Conservation (phyloP, 2,329 filamentous ascomycete genomes). For the Ceratocystis alfenasii region DNA sequence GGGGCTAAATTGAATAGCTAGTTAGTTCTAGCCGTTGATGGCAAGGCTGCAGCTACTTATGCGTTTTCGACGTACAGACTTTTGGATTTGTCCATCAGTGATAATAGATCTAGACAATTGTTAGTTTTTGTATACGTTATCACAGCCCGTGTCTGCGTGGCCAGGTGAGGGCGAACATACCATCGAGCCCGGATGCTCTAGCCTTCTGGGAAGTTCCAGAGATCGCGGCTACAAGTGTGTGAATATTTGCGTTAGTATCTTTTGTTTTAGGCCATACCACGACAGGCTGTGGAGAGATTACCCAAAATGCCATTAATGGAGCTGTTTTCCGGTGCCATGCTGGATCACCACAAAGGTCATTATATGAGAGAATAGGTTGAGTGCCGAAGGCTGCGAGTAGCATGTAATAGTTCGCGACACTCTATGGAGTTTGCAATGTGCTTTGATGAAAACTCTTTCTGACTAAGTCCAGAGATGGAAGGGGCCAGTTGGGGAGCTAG, state of each 20-base stretch:
- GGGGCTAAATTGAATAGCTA: constrained; percentile 2
- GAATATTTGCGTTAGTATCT: constrained; percentile 23
- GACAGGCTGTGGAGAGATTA: constrained; percentile 25
- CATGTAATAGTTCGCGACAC: not conserved
- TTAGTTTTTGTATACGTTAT: not conserved
- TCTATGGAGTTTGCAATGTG: not conserved
- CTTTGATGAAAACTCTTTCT: not conserved
- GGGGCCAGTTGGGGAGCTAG: not conserved
- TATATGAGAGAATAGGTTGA: not conserved
- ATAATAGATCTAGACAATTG: constrained; percentile 29
- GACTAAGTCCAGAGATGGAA: not conserved
- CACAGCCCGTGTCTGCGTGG: not conserved
- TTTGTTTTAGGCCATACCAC: constrained; percentile 29
- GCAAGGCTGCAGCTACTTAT: not conserved
- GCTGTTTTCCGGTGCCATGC: constrained; percentile 29
- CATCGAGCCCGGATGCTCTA: constrained; percentile 34
- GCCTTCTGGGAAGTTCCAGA: constrained; percentile 28
- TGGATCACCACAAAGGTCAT: not conserved
- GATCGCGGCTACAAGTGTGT: constrained; percentile 9
- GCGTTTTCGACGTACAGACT: constrained; percentile 29
- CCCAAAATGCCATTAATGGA: constrained; percentile 31
- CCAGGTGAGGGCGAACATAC: constrained; percentile 25
- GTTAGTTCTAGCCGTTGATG: not conserved
- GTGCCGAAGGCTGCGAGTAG: not conserved
- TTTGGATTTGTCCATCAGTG: constrained; percentile 31